Base-by-base conservation (phyloP, 2,329 filamentous ascomycete species). In the Aspergillus bombycis region DNA sequence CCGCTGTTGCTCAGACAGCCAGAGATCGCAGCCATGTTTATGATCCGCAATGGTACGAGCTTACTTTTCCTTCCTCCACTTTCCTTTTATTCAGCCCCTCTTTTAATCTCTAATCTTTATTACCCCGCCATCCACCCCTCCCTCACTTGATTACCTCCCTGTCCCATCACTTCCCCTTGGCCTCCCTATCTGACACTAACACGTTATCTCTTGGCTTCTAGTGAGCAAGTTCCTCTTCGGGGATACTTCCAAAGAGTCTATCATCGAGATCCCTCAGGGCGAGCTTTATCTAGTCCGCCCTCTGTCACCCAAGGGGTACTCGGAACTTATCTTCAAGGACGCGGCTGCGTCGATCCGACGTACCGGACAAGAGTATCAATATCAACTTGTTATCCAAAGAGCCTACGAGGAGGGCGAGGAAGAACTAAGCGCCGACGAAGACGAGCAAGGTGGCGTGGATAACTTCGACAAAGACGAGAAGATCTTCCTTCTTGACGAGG, bases 251-350 rank as follows among this genome's bases (percentile, higher is more conserved):
- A 94, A 97, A 79, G 94, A 98, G 82, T 91, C 93, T 55, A 88
- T 99, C 75, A 93, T 97, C 80, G 94, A 98, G 77, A 89, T 99
- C 50, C 89, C 94, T 19, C 93, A 98, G 79, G 95, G 95, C 75
- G 94, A 98, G 79, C 92, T 99, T 52, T 99, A 97, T 79, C 90
- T 99, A 70, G 95, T 99, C 72, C 92, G 95, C 72, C 95, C 95
- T 12, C 87, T 93, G 57, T 98, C 94, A 9, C 93, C 94, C 62
- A 99, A 99, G 79, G 95, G 95, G 69, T 98, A 97, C 78, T 97
- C 94, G 1, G 95, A 99, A 80, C 93, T 98, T 76, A 96, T 99
- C 80, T 99, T 97, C 85, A 97, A 95, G 79, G 95, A 99, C 88
- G 91, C 93, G 45, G 91, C 93, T 54, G 93, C 94, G 59, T 93